Conservation (phyloP, 2,329 filamentous ascomycete genomes). For the Fusarium pilosicola region DNA sequence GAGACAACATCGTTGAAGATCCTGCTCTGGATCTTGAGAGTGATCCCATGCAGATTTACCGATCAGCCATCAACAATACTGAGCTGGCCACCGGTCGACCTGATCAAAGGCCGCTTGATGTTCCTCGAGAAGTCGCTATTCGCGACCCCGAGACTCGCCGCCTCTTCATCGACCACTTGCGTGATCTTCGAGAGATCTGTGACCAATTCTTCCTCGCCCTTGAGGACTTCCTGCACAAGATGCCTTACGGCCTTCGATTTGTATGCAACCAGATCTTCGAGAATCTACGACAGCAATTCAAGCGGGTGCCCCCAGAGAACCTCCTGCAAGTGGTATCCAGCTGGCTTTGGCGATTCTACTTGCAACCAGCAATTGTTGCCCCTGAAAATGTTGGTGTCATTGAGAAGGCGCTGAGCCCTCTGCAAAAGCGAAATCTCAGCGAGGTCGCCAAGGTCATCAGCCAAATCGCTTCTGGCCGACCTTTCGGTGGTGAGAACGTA, state of each 20-base stretch:
- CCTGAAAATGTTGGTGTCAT: constrained; percentile 94
- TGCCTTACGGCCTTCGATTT: constrained; percentile 93
- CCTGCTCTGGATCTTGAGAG: constrained; percentile 92
- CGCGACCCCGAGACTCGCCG: constrained; percentile 91
- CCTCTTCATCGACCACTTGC: constrained; percentile 92
- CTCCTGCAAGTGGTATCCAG: constrained; percentile 85
- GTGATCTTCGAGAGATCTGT: constrained; percentile 92
- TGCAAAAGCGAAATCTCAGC: constrained; percentile 90
- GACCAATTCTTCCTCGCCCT: constrained; percentile 87
- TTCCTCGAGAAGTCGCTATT: constrained; percentile 93
- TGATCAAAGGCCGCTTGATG: constrained; percentile 82
- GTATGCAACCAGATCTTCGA: constrained; percentile 88
- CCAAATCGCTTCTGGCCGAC: constrained; percentile 86
- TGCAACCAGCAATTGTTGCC: constrained; percentile 87
- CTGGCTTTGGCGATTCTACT: constrained; percentile 95
- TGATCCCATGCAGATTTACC: constrained; percentile 97
- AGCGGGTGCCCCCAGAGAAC: constrained; percentile 78
- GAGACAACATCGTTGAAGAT: constrained; percentile 93
- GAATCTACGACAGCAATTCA: constrained; percentile 78
- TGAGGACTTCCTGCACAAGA: constrained; percentile 84
- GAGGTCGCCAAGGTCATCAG: constrained; percentile 93
- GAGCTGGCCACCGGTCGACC: constrained; percentile 90
- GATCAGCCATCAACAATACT: constrained; percentile 95
- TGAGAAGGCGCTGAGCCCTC: constrained; percentile 85
- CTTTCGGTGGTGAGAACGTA: constrained; percentile 94